Conservation (phyloP, 116 monocot species). For the Posidonia oceanica region DNA sequence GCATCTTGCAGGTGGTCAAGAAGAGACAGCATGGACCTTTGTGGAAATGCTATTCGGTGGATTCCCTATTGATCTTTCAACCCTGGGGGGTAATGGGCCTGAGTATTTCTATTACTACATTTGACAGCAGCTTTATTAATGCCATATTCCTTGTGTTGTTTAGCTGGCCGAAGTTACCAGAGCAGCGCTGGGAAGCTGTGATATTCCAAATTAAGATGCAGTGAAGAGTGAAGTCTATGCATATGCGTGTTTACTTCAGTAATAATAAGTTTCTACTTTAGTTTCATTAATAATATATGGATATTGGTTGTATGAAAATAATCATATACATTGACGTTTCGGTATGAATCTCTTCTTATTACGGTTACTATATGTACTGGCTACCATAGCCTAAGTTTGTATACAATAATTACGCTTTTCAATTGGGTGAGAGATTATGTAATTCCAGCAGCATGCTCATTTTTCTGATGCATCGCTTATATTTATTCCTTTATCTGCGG, state of each 20-base stretch:
- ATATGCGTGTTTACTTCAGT: not conserved
- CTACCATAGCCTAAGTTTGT: too few species aligned
- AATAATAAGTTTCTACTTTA: too few species aligned
- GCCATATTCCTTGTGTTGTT: not conserved
- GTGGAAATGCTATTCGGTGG: not conserved
- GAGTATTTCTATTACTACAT: not conserved
- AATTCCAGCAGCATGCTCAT: too few species aligned
- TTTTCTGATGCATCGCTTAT: too few species aligned
- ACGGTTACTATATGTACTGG: too few species aligned
- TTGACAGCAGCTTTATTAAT: not conserved
- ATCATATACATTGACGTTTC: too few species aligned
- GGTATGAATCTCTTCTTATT: too few species aligned
- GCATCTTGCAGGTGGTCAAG: conserved; percentile 2
- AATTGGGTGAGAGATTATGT: too few species aligned
- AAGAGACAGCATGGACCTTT: conserved; percentile 1
- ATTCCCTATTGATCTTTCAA: not conserved
- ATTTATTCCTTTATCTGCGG: too few species aligned
- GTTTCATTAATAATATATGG: too few species aligned
- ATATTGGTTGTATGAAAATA: too few species aligned
- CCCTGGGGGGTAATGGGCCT: not conserved
- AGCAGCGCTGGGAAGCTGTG: not conserved
- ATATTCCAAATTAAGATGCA: not conserved
- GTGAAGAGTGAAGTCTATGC: conserved; percentile 1
- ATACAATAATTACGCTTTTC: too few species aligned
- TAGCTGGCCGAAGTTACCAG: not conserved